Evolutionary conservation across 1,284 basidiomycete species (phyloP), one percentile per base, ranked within the genome.

Genomic region (Chalciporus sp.): DNA sequence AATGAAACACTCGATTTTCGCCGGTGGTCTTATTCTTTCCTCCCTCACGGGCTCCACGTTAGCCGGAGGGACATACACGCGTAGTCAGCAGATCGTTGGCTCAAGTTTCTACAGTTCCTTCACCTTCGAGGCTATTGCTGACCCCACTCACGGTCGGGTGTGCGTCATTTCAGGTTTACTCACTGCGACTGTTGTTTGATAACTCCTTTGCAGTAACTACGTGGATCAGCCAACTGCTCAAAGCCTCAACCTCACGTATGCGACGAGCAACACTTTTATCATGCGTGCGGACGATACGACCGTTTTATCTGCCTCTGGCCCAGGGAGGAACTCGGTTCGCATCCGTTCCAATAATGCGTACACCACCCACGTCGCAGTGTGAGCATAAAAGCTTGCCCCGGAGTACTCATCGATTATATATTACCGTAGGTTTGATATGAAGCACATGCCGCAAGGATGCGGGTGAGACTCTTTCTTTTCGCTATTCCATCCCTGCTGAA

Each of bases 361-460:
- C 60, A 75, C 72, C 7, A 80, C 75, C 20, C 78, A 81, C 44
- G 83, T 84, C 43, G 78, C 77, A 42, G 75, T 87, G 85, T 88
- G 67, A 53, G 81, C 70, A 51, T 39, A 23, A 19, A 11, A 35
- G 12, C 49, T 39, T 37, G 43, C 46, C 35, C 33, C 7, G 6
- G 9, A 12, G 26, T 23, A 12, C 7, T 19, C 4, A 39, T 31
- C 23, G 54, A 45, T 46, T n/a, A 4, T 41, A 17, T 42, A 29
- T 59, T 55, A 42, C 51, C 54, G 47, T 33, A 72, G 72, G 26
- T 70, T 75, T 47, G 61, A 74, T 47, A 64, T 74, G 29, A 44
- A 42, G 1, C 79, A 80, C 56, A 81, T 81, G 76, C 79, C 87
- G 3, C 74, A 84, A 64, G 87, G 85, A 27, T 88, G 86, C 60